Evolutionary conservation across 1,284 basidiomycete genomes (phyloP), one percentile per base, ranked within the genome.

Genomic region (Papiliotrema laurentii): DNA sequence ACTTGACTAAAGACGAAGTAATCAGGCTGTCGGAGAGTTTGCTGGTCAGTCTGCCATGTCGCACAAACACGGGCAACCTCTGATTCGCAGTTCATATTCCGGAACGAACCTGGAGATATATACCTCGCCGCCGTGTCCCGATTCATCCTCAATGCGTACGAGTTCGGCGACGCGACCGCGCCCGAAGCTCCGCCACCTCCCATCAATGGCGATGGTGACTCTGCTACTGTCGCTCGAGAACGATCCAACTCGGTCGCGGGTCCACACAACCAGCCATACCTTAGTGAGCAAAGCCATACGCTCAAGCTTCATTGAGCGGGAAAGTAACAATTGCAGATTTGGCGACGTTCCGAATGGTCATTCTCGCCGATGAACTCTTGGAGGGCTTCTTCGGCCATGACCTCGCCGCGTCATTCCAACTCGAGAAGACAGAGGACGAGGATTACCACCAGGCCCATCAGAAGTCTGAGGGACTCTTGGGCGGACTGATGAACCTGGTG

Each of bases 81-180:
- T 51, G 18, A 28, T 6, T 35, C 6, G 24, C 64, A 92, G 89
- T 94, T 94, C 75, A 96, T 98, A 62, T 99, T 98, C 83, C 85
- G 96, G 24, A 93, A 87, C 71, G 96, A 99, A 75, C 82, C 93
- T 14, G 94, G 96, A 10, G 96, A 99, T 70, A 89, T 91, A 6
- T 97, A 97, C 67, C 80, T 99, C 35, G 96, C 90, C 2, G 89
- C 92, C 22, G 87, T 97, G 51, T 92, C 89, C 60, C 85, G 91
- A 26, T 93, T 97, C 70, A 93, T 97, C 84, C 86, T 91, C 28
- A 97, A 97, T 64, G 89, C 92, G 0, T 97, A 94, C 66, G 92
- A 97, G 67, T 96, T 93, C 55, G 93, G 90, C 3, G 92, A 96
- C 73, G 86, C 89, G 9, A 73, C 79, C 84, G 51, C 79, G 83